Evolutionary conservation across 768 basidiomycete genomes (phyloP), one percentile per base, ranked within the genome.

Genomic region (Lepiota brunneoincarnata): DNA sequence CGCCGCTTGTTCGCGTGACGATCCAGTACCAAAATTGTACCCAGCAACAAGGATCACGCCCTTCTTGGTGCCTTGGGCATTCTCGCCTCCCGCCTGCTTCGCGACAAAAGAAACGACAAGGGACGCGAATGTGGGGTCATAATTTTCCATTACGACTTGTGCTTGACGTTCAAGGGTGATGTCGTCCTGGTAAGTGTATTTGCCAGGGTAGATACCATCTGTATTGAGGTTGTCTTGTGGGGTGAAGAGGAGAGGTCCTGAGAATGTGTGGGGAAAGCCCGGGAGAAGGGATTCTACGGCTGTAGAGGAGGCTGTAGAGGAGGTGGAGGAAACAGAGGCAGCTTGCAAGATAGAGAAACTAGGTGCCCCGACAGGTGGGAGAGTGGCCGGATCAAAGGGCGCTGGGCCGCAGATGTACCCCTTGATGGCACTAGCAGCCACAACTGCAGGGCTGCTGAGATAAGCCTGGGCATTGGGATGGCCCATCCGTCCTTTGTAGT

Each of bases 401-500:
- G 83, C 81, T 0, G 97, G 97, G 2, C 91, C 80, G 58, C 84
- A 86, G 59, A 99, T 98, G 64, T 87, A 88, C 4, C 97, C 97
- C 53, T 89, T 91, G 42, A 94, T 75, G 1, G 97, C 97, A 51
- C 92, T 94, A 3, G 97, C 95, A 20, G 97, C 96, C 12, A 99
- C 97, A 6, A 98, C 96, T 2, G 93, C 94, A 0, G 97, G 97
- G 59, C 92, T 94, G 4, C 93, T 94, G 38, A 99, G 83, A 72
- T 98, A 98, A 0, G 97, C 96, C 61, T 89, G 83, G 0, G 97
- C 96, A 48, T 92, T 91, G 0, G 97, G 96, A 59, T 88, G 84
- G 0, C 97, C 97, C 97, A 99, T 99, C 3, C 97, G 81, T 3
- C 97, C 97, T 75, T 99, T 98, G 75, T 98, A 99, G 66, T 99